Percentiles rank a stretch among this genome's conserved stretches.
Evolutionary conservation across 192 early-diverging fungal genomes (phyloP).

Genomic region (Coemansia sp.): DNA sequence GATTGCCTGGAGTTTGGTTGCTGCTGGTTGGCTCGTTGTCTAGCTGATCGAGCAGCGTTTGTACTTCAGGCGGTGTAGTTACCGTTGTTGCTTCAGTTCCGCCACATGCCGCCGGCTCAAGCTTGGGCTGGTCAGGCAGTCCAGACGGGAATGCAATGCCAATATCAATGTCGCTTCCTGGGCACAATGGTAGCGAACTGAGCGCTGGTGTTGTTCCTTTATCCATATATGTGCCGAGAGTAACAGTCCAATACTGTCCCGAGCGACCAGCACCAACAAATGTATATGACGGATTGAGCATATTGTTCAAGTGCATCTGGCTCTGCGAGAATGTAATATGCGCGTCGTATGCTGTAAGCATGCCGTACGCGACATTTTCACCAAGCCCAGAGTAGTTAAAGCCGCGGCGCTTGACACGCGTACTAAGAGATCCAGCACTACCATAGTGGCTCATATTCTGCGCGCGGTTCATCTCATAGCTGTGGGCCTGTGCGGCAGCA

Average conservation of each 20-base stretch:
- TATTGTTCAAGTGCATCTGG: conserved; percentile 38
- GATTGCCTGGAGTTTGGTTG: not conserved
- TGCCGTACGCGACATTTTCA: conserved; percentile 32
- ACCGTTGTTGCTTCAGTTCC: conserved; percentile 28
- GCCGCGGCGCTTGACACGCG: conserved; percentile 34
- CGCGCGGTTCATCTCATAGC: conserved; percentile 48
- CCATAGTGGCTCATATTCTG: conserved; percentile 43
- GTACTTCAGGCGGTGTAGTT: conserved; percentile 27
- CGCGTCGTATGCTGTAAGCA: conserved; percentile 19
- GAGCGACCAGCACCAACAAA: conserved; percentile 45
- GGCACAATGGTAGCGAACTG: conserved; percentile 36
- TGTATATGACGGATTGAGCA: conserved; percentile 16
- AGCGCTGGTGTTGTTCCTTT: conserved; percentile 15
- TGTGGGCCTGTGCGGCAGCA: conserved; percentile 45
- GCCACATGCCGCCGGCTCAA: conserved; percentile 22
- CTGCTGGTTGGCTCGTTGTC: not conserved
- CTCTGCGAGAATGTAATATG: conserved; percentile 30
- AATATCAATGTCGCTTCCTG: conserved; percentile 31
- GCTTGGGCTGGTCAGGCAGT: conserved; percentile 17
- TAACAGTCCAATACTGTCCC: conserved; percentile 46
- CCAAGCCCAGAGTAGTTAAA: conserved; percentile 24
- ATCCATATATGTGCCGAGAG: conserved; percentile 26
- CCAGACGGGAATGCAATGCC: conserved; percentile 45
- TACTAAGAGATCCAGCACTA: conserved; percentile 11
- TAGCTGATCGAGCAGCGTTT: conserved; percentile 1